Base-by-base conservation (phyloP, 106 monocot species). In the Allium sativum region DNA sequence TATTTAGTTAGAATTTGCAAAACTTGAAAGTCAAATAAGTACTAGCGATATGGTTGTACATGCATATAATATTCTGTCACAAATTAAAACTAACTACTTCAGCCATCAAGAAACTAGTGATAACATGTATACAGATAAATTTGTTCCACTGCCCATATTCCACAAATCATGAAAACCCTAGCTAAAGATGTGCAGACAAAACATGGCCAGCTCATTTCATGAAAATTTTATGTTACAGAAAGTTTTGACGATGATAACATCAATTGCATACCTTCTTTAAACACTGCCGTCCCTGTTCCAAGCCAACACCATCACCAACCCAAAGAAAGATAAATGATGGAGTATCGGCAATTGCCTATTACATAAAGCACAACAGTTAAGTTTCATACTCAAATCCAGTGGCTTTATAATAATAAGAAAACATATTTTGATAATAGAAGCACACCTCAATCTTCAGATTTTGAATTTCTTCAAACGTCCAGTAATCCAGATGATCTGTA, bases 281-380 rank as follows among this genome's bases (percentile, higher is more conserved):
- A 70, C 96, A 96, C 62, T 84, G 81, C 42, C 96, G 87, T 18
- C 96, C 96, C 63, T 87, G 91, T 69, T 91, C 96, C 52, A 96
- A 82, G 18, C 96, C 96, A 56, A 80, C 77, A 22, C 96, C 96
- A 84, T 96, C 96, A 66, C 96, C 96, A 71, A 96, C 96, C 96
- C 96, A 96, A 10, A 96, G 82, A 68, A 96, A 96, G 51, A 96
- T 91, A 73, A 96, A 96, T 14, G 96, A 96, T 15, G 96, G 96
- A 65, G 96, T 96, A 70, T 96, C 96, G 19, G 96, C 87, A 73
- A 96, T 90, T 63, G 96, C 84, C 96, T 96, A 73, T 46, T 17
- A 40, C 31, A 31, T 5, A 31, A 31, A 31, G 31, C 31, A 62
- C 20, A 79, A 46, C 12, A 12, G 18, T 8, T 8, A 64, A 44